phyloP scores from a whole-genome alignment of 352 stramenopile species.

The Pythium biforme region DNA sequence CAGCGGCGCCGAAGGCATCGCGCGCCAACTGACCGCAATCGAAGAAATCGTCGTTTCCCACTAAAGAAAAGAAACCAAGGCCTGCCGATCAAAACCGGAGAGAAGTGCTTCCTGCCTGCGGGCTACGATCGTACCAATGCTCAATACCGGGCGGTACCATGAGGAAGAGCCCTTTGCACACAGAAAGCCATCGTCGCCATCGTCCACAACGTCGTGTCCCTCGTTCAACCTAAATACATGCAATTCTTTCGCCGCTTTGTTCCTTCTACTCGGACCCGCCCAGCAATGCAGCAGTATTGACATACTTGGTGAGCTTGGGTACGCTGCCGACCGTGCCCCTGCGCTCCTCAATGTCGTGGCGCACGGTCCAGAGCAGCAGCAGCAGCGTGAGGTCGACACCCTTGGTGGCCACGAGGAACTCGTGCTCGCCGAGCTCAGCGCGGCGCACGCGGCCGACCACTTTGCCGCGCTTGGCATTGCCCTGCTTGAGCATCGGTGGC shows the following conservation, averaged over 20 bases:
- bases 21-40: slow-evolving; percentile 63
- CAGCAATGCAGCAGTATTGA: neutral
- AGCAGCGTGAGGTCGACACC: slow-evolving; percentile 21
- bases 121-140: too few species aligned
- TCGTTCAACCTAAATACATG: neutral
- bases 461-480: neutral
- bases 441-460: slow-evolving; percentile 10
- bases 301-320: neutral
- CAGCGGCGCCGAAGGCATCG: slow-evolving; percentile 78
- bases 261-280: neutral
- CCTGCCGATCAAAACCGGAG: too few species aligned
- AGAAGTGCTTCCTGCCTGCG: too few species aligned
- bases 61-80: too few species aligned
- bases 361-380: slow-evolving; percentile 10
- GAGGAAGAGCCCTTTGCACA: neutral
- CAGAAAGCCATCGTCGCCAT: neutral
- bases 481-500: neutral
- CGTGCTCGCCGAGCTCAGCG: neutral
- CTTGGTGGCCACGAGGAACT: slow-evolving; percentile 9
- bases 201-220: neutral
- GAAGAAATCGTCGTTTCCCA: slow-evolving; percentile 74
- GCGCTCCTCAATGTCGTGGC: slow-evolving; percentile 5
- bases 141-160: too few species aligned
- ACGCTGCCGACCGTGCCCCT: neutral
- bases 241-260: neutral